Evolutionary conservation across 2,329 filamentous ascomycete species (phyloP).

Genomic region (Xylariaceae sp.): DNA sequence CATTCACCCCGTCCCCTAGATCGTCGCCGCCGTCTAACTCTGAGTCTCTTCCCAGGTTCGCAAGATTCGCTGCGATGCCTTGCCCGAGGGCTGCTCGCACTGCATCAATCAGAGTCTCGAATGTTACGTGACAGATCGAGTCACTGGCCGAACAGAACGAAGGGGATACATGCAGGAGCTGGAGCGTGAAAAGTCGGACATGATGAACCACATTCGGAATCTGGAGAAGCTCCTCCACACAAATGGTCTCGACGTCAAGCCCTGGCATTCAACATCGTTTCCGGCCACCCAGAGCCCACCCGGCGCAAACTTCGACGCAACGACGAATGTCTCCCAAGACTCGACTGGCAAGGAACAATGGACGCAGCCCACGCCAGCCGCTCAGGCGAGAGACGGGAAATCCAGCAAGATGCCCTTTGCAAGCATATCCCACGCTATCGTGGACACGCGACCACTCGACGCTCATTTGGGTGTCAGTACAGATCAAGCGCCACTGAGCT

Average conservation of each 20-base stretch:
- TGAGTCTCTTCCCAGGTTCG: slow-evolving; percentile 47
- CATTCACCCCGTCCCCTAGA: too few species aligned
- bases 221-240: slow-evolving; percentile 63
- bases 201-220: slow-evolving; percentile 63
- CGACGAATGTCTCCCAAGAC: slow-evolving; percentile 22
- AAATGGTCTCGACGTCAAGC: slow-evolving; percentile 56
- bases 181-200: slow-evolving; percentile 65
- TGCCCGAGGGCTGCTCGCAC: slow-evolving; percentile 76
- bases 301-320: slow-evolving; percentile 14
- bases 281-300: slow-evolving; percentile 23
- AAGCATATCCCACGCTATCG: slow-evolving; percentile 14
- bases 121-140: slow-evolving; percentile 82
- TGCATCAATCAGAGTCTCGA: slow-evolving; percentile 72
- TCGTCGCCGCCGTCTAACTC: slow-evolving; percentile 12
- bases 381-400: not conserved
- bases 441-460: slow-evolving; percentile 47
- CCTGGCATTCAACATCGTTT: slow-evolving; percentile 37
- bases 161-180: slow-evolving; percentile 75
- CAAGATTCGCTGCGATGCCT: slow-evolving; percentile 83
- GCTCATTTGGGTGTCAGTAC: slow-evolving; percentile 63
- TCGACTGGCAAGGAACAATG: slow-evolving; percentile 28
- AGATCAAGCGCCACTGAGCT: slow-evolving; percentile 62
- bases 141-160: slow-evolving; percentile 74
- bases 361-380: slow-evolving; percentile 27
- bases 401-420: not conserved